These are phyloP conservation scores for Sisymbrium irio DNA, from an alignment of 345 rosid genomes.

Conservation along the genomic window DNA sequence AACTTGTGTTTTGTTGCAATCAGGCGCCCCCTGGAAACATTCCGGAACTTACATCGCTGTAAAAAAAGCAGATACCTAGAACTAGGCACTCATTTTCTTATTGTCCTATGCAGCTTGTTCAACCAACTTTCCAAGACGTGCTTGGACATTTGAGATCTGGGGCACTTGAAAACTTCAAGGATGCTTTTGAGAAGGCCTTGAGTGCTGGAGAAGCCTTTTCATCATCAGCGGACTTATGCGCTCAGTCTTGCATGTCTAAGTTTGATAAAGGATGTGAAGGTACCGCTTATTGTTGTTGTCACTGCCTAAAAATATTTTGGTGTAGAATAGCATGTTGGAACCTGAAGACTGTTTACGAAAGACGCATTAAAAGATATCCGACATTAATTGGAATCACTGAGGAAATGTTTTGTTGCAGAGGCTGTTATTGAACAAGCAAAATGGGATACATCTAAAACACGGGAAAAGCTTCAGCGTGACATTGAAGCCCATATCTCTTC, in stretches of 20 bases:
- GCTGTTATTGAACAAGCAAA: conserved; percentile 80
- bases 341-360: conserved; percentile 13
- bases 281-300: conserved; percentile 25
- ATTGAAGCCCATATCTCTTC: conserved; percentile 80
- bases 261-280: conserved; percentile 84
- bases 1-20: conserved; percentile 12
- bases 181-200: conserved; percentile 74
- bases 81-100: conserved; percentile 26
- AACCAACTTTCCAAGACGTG: conserved; percentile 78
- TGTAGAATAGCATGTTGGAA: conserved; percentile 2
- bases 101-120: conserved; percentile 62
- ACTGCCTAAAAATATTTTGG: background rate
- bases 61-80: background rate
- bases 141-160: conserved; percentile 74
- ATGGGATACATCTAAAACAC: conserved; percentile 80
- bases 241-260: conserved; percentile 44
- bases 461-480: conserved; percentile 82
- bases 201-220: conserved; percentile 81
- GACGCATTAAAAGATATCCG: conserved; percentile 5
- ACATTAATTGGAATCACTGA: background rate
- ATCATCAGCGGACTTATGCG: conserved; percentile 51
- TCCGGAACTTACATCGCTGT: background rate
- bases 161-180: conserved; percentile 68
- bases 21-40: background rate
- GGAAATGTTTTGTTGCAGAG: conserved; percentile 51